A percentile compares a stretch with the other conserved stretches of the same genome.
These are phyloP conservation scores for Dipteronia sinensis DNA, from an alignment of 345 rosid genomes.

Conservation along the genomic window DNA sequence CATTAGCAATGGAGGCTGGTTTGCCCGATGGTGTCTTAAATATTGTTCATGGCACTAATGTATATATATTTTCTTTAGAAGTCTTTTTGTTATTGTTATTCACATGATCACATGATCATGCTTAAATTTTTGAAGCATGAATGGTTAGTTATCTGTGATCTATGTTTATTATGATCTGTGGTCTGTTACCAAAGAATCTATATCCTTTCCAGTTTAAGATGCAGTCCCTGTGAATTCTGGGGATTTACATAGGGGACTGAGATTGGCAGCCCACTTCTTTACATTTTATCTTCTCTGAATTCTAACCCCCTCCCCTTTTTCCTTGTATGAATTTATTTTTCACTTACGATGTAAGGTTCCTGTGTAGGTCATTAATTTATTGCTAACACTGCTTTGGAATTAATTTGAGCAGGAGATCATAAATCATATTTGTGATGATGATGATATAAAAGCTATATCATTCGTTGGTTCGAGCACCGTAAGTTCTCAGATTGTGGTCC, in stretches of 20 bases:
- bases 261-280: neutral
- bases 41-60: conserved; percentile 47
- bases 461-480: conserved; percentile 43
- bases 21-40: conserved; percentile 45
- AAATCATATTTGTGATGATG: conserved; percentile 52
- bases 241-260: neutral
- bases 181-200: conserved; percentile 3
- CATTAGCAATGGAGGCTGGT: conserved; percentile 43
- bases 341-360: neutral
- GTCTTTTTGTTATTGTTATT: conserved; percentile 7
- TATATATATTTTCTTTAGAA: conserved; percentile 22
- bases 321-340: neutral
- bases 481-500: conserved; percentile 23
- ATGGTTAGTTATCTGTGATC: neutral
- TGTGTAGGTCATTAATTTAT: conserved; percentile 1
- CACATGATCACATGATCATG: neutral
- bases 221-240: neutral
- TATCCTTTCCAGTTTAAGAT: conserved; percentile 6
- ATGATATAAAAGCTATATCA: conserved; percentile 51
- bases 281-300: neutral
- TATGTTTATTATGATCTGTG: neutral
- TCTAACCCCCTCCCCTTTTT: neutral
- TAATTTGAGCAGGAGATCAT: conserved; percentile 44
- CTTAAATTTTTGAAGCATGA: neutral
- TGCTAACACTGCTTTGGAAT: conserved; percentile 2